Percentiles rank a stretch among this genome's conserved stretches.
These are phyloP conservation scores for Termitomyces sp. DNA, from an alignment of 768 basidiomycete genomes.

Conservation along the genomic window DNA sequence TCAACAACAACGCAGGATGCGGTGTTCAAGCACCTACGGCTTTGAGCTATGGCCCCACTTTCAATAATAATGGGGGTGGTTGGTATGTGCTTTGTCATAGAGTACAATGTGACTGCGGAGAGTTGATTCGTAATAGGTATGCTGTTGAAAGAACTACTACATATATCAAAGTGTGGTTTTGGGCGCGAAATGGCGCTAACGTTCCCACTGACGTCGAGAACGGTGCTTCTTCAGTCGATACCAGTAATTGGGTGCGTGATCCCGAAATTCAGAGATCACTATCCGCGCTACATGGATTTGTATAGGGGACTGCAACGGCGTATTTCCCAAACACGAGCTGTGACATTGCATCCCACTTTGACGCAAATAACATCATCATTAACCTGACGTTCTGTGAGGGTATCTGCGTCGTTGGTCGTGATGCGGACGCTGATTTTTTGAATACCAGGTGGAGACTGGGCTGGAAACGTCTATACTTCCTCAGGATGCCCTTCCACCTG, in stretches of 20 bases:
- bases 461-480: conserved; percentile 38
- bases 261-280: neutral
- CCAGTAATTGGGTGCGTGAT: conserved; percentile 46
- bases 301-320: conserved; percentile 49
- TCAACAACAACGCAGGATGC: conserved; percentile 41
- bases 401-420: neutral
- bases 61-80: conserved; percentile 55
- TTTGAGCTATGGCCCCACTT: conserved; percentile 49
- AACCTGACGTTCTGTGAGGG: conserved; percentile 40
- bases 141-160: conserved; percentile 52
- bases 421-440: neutral
- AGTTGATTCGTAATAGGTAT: conserved; percentile 32
- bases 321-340: conserved; percentile 56
- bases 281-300: neutral
- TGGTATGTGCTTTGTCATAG: conserved; percentile 31
- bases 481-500: conserved; percentile 55
- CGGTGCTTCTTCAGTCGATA: conserved; percentile 34
- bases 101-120: neutral
- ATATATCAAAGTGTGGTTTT: conserved; percentile 70
- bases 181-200: conserved; percentile 43
- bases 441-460: conserved; percentile 47
- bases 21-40: conserved; percentile 30
- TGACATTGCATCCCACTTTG: conserved; percentile 50
- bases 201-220: conserved; percentile 44
- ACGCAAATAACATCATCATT: conserved; percentile 57